These are phyloP conservation scores for Waltergamsia citrina DNA, from an alignment of 2,329 filamentous ascomycete genomes.

Conservation along the genomic window DNA sequence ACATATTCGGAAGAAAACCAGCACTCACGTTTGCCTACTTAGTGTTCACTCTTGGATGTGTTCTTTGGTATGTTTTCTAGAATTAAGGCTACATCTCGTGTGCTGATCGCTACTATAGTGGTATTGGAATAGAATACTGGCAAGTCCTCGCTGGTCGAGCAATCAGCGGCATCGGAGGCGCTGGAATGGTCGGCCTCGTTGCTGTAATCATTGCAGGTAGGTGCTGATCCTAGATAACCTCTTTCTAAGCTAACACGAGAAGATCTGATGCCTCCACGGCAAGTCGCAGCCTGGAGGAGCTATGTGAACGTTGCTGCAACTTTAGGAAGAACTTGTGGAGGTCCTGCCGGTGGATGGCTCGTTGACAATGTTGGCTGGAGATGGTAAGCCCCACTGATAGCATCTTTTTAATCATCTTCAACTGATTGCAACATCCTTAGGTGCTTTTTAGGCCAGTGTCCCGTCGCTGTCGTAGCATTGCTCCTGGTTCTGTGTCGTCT, in stretches of 20 bases:
- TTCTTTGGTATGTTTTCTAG: not conserved
- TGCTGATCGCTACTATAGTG: not conserved
- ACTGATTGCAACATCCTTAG: no score
- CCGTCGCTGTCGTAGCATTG: not conserved
- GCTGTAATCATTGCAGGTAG: slow-evolving; percentile 1
- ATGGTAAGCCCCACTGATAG: slow-evolving; percentile 4
- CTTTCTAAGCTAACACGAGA: not conserved
- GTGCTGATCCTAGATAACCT: not conserved
- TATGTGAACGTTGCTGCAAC: slow-evolving; percentile 8
- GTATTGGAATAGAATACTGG: not conserved
- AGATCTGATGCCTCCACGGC: slow-evolving; percentile 6
- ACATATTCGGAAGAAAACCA: slow-evolving; percentile 12
- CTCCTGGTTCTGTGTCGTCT: not conserved
- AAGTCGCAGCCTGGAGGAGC: slow-evolving; percentile 7
- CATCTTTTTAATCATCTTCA: not conserved
- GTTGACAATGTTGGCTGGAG: slow-evolving; percentile 7
- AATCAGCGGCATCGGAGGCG: slow-evolving; percentile 1
- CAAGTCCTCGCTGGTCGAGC: slow-evolving; percentile 1
- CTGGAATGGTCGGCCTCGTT: slow-evolving; percentile 1
- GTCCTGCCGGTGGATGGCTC: slow-evolving; percentile 6
- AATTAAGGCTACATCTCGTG: not conserved
- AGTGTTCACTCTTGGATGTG: slow-evolving; percentile 11
- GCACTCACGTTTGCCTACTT: slow-evolving; percentile 9
- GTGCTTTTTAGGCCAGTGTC: slow-evolving; percentile 2
- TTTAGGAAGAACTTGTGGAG: slow-evolving; percentile 5